Evolutionary conservation across 1,284 basidiomycete species (phyloP), one percentile per base, ranked within the genome.

Genomic region (Meripilus lineatus): DNA sequence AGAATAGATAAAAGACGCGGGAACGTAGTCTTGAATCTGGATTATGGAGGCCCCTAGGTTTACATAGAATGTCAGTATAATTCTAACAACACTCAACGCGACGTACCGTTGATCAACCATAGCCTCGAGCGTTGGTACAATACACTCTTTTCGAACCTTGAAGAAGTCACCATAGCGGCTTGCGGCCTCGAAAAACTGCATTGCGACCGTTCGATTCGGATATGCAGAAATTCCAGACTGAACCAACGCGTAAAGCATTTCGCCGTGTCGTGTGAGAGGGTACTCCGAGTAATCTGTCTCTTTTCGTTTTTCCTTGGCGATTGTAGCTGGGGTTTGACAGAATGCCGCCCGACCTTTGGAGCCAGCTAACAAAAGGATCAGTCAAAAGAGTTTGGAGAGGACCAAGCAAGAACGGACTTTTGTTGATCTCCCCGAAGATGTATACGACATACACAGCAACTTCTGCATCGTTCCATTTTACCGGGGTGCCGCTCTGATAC

Each of bases 161-260:
- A 98, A 99, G 65, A 98, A 98, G 60, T 98, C 93, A 32, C 84
- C 80, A 63, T 99, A 99, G 44, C 97, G 81, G 13, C 92, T 82
- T 7, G 82, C 78, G 18, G 90, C 90, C 67, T 99, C 96, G 54
- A 98, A 98, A 67, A 89, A 96, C 59, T 95, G 92, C 64, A 97
- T 75, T 11, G 82, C 75, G n/a, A 98, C 95, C 7, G 85, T 77
- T 21, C 86, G 84, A 64, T 97, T 87, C 2, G 91, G 90, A 67
- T 88, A 94, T 1, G 75, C 72, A 2, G 86, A 84, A 37, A 99
- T 83, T 17, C 85, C 83, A 22, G 90, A 93, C 52, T 87, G 78
- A 34, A 96, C 81, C 42, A 95, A 79, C 5, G 86, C 79, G 51
- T 87, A 77, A 39, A 99, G 70, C 71, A 98, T 83, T 62, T 96